phyloP scores from a whole-genome alignment of 768 basidiomycete genomes.

The Auriculariales sp. region DNA sequence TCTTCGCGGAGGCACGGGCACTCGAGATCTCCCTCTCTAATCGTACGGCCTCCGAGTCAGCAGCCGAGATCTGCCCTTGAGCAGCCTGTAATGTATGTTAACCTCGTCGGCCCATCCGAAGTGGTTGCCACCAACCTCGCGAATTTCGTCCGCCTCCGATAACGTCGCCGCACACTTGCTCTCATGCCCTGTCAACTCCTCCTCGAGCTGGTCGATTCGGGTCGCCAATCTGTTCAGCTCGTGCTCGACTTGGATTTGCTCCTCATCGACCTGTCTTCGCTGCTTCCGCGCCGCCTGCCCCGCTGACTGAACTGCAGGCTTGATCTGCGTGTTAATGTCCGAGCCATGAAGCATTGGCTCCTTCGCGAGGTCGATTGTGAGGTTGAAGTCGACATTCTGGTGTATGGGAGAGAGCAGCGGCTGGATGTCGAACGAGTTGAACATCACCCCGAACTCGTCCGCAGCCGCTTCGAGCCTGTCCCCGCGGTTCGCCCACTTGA shows the following conservation, averaged over 20 bases:
- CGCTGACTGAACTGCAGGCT: constrained; percentile 58
- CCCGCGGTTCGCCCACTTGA: constrained; percentile 64
- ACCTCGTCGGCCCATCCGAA: constrained; percentile 1
- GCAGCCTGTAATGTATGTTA: constrained; percentile 35
- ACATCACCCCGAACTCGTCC: constrained; percentile 60
- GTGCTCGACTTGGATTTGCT: constrained; percentile 67
- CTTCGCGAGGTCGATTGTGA: constrained; percentile 71
- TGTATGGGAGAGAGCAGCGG: constrained; percentile 60
- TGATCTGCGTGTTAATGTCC: constrained; percentile 57
- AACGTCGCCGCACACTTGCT: constrained; percentile 55
- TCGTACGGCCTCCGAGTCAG: constrained; percentile 48
- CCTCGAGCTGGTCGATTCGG: constrained; percentile 70
- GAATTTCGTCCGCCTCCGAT: constrained; percentile 66
- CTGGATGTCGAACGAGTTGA: constrained; percentile 62
- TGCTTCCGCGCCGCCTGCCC: constrained; percentile 61
- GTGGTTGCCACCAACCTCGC: constrained; percentile 38
- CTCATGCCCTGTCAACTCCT: constrained; percentile 60
- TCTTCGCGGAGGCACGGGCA: constrained; percentile 59
- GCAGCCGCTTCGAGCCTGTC: constrained; percentile 73
- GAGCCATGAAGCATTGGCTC: constrained; percentile 46
- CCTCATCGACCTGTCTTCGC: constrained; percentile 56
- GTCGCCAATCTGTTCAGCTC: constrained; percentile 63
- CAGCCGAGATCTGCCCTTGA: constrained; percentile 57
- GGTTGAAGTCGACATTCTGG: constrained; percentile 56
- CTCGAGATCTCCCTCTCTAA: constrained; percentile 61